These are phyloP conservation scores for Paramyrothecium roridum DNA, from an alignment of 2,329 filamentous ascomycete genomes.

Conservation along the genomic window DNA sequence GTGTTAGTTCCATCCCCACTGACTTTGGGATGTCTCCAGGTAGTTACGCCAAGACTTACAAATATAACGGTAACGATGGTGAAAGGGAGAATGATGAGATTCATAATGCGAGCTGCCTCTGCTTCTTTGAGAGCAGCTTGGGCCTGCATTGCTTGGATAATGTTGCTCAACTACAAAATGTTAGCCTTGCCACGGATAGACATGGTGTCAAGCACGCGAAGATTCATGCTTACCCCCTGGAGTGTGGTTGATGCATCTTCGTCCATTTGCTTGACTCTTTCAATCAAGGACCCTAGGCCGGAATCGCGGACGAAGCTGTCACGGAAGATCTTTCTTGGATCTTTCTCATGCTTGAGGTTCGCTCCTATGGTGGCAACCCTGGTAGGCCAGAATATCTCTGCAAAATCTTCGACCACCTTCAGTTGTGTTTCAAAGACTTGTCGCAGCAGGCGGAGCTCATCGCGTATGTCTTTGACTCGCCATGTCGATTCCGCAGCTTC, in stretches of 20 bases:
- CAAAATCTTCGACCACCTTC: constrained; percentile 6
- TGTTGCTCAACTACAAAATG: constrained; percentile 3
- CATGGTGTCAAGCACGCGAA: too few relatives aligned
- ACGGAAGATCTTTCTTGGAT: not conserved
- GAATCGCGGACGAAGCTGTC: constrained; percentile 3
- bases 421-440: constrained; percentile 9
- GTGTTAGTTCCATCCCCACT: not conserved
- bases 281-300: constrained; percentile 1
- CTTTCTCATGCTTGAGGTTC: not conserved
- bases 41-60: constrained; percentile 7
- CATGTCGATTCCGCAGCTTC: constrained; percentile 1
- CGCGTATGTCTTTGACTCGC: constrained; percentile 8
- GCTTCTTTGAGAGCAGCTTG: constrained; percentile 11
- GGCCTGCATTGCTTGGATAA: constrained; percentile 9
- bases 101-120: constrained; percentile 5
- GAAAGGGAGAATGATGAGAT: constrained; percentile 8
- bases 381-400: constrained; percentile 6
- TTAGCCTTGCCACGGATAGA: not conserved
- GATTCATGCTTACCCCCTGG: constrained; percentile 2
- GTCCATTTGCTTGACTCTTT: constrained; percentile 2
- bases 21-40: too few relatives aligned
- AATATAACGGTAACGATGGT: constrained; percentile 11
- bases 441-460: constrained; percentile 7
- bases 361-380: not conserved
- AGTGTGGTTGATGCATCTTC: constrained; percentile 1